These are phyloP conservation scores for Collybia nuda DNA, from an alignment of 768 basidiomycete species.

Conservation along the genomic window DNA sequence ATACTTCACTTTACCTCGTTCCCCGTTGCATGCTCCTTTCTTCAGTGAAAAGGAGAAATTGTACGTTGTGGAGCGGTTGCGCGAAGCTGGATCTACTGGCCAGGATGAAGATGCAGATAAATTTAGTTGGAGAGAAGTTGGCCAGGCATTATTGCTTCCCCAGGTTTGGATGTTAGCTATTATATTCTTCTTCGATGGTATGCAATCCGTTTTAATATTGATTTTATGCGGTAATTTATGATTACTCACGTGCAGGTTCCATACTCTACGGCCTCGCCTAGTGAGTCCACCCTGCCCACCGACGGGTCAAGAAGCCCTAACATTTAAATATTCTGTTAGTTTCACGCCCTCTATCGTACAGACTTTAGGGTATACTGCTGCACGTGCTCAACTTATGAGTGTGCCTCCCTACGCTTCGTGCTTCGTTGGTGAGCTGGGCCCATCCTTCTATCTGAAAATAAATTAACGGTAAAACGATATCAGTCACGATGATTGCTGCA, in stretches of 20 bases:
- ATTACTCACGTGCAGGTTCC: constrained; percentile 2
- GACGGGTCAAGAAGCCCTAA: constrained; percentile 7
- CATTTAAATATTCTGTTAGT: constrained; percentile 33
- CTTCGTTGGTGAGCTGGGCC: constrained; percentile 19
- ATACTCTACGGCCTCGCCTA: constrained; percentile 15
- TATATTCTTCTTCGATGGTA: constrained; percentile 32
- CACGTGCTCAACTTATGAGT: constrained; percentile 48
- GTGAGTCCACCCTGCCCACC: constrained; percentile 9
- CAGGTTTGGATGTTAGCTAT: constrained; percentile 34
- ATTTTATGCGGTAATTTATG: not conserved
- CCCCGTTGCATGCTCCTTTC: constrained; percentile 34
- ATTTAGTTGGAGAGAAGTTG: constrained; percentile 40
- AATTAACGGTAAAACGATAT: not conserved
- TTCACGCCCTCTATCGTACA: constrained; percentile 62
- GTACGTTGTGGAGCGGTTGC: constrained; percentile 39
- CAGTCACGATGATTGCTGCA: constrained; percentile 21
- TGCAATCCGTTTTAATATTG: not conserved
- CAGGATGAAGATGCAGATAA: constrained; percentile 21
- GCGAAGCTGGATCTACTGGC: constrained; percentile 22
- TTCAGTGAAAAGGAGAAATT: constrained; percentile 33
- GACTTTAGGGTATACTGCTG: constrained; percentile 43
- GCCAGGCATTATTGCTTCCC: constrained; percentile 25
- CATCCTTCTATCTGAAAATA: not conserved
- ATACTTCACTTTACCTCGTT: constrained; percentile 40
- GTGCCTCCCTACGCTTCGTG: constrained; percentile 41